These are phyloP conservation scores for Epichloe sylvatica DNA, from an alignment of 2,329 filamentous ascomycete species.

Conservation along the genomic window DNA sequence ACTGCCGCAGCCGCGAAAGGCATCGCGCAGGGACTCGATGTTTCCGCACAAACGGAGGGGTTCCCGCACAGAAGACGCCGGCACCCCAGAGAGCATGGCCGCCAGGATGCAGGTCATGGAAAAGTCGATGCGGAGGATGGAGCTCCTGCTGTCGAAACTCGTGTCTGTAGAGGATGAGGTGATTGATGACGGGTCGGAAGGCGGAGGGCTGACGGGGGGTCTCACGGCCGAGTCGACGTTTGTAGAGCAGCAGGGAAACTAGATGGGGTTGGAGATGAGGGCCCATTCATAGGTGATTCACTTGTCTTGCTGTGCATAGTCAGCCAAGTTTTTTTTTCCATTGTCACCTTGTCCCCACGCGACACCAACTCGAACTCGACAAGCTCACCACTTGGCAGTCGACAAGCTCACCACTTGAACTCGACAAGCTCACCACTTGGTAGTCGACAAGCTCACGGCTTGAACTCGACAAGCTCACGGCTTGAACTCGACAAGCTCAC, in stretches of 20 bases:
- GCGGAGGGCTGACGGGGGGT: slow-evolving; percentile 16
- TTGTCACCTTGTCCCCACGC: too few species aligned
- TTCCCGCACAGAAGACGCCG: slow-evolving; percentile 30
- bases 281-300: too few species aligned
- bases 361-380: too few species aligned
- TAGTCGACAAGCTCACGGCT: too few species aligned
- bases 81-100: slow-evolving; percentile 30
- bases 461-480: too few species aligned
- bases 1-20: slow-evolving; percentile 16
- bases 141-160: slow-evolving; percentile 30
- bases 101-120: slow-evolving; percentile 36
- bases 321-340: too few species aligned
- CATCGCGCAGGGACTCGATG: slow-evolving; percentile 41
- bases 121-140: slow-evolving; percentile 32
- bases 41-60: slow-evolving; percentile 37
- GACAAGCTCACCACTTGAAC: too few species aligned
- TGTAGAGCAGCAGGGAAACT: slow-evolving; percentile 7
- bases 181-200: slow-evolving; percentile 12
- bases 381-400: too few species aligned
- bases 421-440: too few species aligned
- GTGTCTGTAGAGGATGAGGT: slow-evolving; percentile 18
- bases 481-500: too few species aligned
- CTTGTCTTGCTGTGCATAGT: too few species aligned
- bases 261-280: background rate
- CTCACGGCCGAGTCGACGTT: slow-evolving; percentile 18